These are phyloP conservation scores for Suillus subaureus DNA, from an alignment of 768 basidiomycete genomes.

Conservation along the genomic window DNA sequence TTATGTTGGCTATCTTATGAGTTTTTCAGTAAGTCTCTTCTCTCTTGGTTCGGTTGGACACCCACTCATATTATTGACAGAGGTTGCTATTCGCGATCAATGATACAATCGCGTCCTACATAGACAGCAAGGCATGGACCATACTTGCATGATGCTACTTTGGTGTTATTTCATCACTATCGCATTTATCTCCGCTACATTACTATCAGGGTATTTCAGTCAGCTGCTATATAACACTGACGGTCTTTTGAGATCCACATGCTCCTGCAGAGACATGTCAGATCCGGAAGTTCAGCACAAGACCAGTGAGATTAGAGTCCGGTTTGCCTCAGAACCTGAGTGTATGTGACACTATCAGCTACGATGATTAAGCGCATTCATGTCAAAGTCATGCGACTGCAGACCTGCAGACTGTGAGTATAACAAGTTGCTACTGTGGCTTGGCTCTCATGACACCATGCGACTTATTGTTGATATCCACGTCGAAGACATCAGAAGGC, in stretches of 20 bases:
- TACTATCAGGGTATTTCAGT: constrained; percentile 14
- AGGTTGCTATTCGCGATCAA: constrained; percentile 62
- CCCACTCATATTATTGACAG: constrained; percentile 35
- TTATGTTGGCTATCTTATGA: constrained; percentile 98
- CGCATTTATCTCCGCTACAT: constrained; percentile 16
- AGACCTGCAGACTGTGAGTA: not conserved
- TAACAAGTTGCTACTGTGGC: too few relatives aligned
- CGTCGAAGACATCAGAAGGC: not conserved
- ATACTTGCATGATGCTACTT: not conserved
- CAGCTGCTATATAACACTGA: not conserved
- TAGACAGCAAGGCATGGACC: constrained; percentile 19
- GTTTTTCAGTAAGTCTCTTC: constrained; percentile 84
- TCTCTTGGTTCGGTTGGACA: constrained; percentile 2
- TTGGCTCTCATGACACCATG: not conserved
- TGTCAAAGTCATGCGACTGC: not conserved
- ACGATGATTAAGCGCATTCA: not conserved
- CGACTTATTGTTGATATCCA: not conserved
- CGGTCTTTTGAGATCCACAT: not conserved
- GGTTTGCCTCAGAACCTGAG: not conserved
- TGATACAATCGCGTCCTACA: constrained; percentile 8
- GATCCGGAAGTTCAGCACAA: not conserved
- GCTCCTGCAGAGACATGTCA: not conserved
- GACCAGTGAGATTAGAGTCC: not conserved
- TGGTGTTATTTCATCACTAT: not conserved
- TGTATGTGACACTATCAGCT: not conserved